Base-by-base conservation (phyloP, 805 yeast species). In the Kazachstania kunashirensis region DNA sequence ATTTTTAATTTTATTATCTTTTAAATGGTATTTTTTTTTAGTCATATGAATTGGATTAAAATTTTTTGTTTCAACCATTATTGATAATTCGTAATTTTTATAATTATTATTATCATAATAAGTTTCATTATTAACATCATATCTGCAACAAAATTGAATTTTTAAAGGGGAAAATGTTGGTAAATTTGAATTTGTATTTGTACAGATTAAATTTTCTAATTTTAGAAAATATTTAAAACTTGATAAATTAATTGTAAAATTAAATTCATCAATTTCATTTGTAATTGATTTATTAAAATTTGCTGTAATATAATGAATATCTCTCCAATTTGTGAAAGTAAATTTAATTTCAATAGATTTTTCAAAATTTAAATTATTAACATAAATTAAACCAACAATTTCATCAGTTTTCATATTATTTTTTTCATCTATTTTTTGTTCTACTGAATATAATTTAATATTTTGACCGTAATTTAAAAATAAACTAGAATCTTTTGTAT, bases 101-200 rank as follows among this genome's bases (percentile, higher is more conserved):
- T 55, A 52, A 32, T 56, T 53, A 34, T 59, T 59, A 39, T 59
- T 59, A 38, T 59, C 64, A 40, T 59, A 59, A 36, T 50, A 59
- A 1, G 60, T 56, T 34, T 53, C 57, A 28, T 49, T 46, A 32
- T 53, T 52, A 5, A 55, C 61, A 38, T 55, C 53, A 38, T 58
- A 58, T 5, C 57, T 44, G 32, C 61, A 57, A 38, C 63, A 59
- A 20, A 59, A 36, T 26, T 55, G 50, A 17, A 55, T 42, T 7
- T 40, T 43, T 21, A 55, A 33, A 2, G 48, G 46, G 17, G 40
- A 41, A 11, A 26, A 12, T 5, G 42, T 32, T 6, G 17, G 18
- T 7, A 30, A 30, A 21, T 23, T 25, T 5, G n/a, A 24, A 13
- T 33, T 10, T 3, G 19, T n/a, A 16, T 40, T 33, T 9, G 44